A percentile compares a stretch with the other conserved stretches of the same genome.
Evolutionary conservation across 257 asterid genomes (phyloP).

Genomic region (Gentiana macrophylla): DNA sequence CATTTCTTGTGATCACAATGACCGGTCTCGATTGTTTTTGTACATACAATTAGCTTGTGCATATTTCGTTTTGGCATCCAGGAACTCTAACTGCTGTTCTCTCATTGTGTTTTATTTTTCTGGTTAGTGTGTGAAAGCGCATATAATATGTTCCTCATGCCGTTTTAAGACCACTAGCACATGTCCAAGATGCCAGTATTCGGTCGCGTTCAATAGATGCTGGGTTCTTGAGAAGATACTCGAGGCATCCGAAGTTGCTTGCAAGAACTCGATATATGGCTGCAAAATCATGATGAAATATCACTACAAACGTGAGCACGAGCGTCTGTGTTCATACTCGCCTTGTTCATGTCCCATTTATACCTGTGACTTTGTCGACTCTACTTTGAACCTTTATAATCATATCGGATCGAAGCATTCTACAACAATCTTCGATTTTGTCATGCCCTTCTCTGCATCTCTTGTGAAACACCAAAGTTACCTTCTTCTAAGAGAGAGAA

Average conservation of each 20-base stretch:
- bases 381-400: conserved; percentile 18
- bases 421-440: conserved; percentile 18
- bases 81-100: too few relatives aligned
- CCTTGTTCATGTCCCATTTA: conserved; percentile 54
- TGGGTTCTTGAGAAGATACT: conserved; percentile 60
- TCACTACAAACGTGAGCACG: conserved; percentile 37
- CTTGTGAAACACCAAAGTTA: conserved; percentile 18
- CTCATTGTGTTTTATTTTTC: conserved; percentile 4
- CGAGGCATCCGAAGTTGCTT: conserved; percentile 37
- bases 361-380: conserved; percentile 26
- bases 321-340: conserved; percentile 28
- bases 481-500: conserved; percentile 33
- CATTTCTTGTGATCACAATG: too few relatives aligned
- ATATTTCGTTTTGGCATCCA: too few relatives aligned
- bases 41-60: too few relatives aligned
- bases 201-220: conserved; percentile 66
- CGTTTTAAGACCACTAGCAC: conserved; percentile 36
- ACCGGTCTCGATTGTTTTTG: too few relatives aligned
- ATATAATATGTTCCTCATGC: conserved; percentile 65
- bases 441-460: conserved; percentile 13
- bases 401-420: conserved; percentile 37
- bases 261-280: conserved; percentile 38
- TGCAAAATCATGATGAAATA: conserved; percentile 37
- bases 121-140: conserved; percentile 72
- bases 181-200: conserved; percentile 51